phyloP scores from a whole-genome alignment of 805 yeast species.

The Grigorovia transvaalensis region DNA sequence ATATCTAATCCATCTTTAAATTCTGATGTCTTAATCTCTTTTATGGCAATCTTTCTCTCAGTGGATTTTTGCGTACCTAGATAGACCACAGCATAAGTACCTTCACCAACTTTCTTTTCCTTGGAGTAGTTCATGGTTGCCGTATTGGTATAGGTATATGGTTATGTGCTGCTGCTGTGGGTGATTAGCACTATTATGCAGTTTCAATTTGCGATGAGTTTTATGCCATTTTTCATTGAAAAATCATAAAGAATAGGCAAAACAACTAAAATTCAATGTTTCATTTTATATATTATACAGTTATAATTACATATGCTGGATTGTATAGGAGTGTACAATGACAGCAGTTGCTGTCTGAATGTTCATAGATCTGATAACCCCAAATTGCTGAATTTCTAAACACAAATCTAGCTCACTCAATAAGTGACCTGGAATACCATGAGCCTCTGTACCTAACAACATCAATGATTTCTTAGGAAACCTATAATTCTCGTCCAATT shows the following conservation, averaged over 20 bases:
- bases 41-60: slow-evolving; percentile 68
- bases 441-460: slow-evolving; percentile 75
- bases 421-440: slow-evolving; percentile 82
- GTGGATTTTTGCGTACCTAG: slow-evolving; percentile 49
- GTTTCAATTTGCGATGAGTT: too few species aligned
- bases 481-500: slow-evolving; percentile 47
- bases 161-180: too few species aligned
- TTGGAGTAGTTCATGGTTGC: slow-evolving; percentile 4
- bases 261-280: neutral
- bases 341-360: slow-evolving; percentile 96
- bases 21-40: slow-evolving; percentile 88
- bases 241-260: neutral
- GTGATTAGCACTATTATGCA: too few species aligned
- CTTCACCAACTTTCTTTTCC: slow-evolving; percentile 93
- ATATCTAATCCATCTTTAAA: slow-evolving; percentile 95
- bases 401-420: slow-evolving; percentile 76
- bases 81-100: slow-evolving; percentile 95
- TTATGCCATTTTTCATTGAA: neutral
- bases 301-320: slow-evolving; percentile 23
- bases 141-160: neutral
- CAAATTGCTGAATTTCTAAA: slow-evolving; percentile 84
- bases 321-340: slow-evolving; percentile 79
- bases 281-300: neutral
- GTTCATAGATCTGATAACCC: slow-evolving; percentile 90
- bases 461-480: slow-evolving; percentile 77